phyloP scores from a whole-genome alignment of 208 protist species.

The Leishmania lainsoni region DNA sequence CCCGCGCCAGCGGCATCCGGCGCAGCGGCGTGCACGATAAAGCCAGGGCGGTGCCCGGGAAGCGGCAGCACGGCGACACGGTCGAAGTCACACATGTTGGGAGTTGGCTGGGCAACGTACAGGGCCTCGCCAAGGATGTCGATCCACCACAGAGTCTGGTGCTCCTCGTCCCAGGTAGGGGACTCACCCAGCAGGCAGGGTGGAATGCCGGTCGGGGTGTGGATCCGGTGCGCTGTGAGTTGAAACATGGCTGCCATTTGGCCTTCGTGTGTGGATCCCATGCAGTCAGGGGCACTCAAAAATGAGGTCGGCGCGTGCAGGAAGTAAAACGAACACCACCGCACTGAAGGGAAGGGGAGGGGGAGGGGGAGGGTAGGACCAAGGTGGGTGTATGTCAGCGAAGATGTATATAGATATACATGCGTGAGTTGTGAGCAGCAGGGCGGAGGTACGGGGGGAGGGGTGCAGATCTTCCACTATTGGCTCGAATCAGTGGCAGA shows the following conservation, averaged over 20 bases:
- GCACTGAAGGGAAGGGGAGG: not conserved
- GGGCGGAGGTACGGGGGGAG: not conserved
- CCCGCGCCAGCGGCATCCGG: not conserved
- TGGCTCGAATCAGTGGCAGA: not conserved
- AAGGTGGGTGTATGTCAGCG: not conserved
- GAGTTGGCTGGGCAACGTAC: slow-evolving; percentile 21
- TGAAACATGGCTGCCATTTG: slow-evolving; percentile 32
- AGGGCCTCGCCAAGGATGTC: slow-evolving; percentile 29
- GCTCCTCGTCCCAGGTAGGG: slow-evolving; percentile 34
- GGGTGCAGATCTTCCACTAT: not conserved
- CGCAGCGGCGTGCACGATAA: slow-evolving; percentile 24
- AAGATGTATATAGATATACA: not conserved
- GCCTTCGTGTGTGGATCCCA: not conserved
- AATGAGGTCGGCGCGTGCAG: not conserved
- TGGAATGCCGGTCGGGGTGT: slow-evolving; percentile 14
- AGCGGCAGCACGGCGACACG: slow-evolving; percentile 30
- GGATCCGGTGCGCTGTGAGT: slow-evolving; percentile 28
- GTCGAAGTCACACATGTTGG: slow-evolving; percentile 21
- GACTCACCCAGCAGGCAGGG: slow-evolving; percentile 19
- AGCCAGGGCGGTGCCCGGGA: slow-evolving; percentile 16
- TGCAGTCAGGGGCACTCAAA: not conserved
- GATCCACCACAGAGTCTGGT: slow-evolving; percentile 35
- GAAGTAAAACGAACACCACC: not conserved
- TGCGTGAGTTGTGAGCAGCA: not conserved
- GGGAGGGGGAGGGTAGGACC: not conserved